Percentiles rank a stretch among this genome's conserved stretches.
These are phyloP conservation scores for Podaxis sp. DNA, from an alignment of 768 basidiomycete species.

Conservation along the genomic window DNA sequence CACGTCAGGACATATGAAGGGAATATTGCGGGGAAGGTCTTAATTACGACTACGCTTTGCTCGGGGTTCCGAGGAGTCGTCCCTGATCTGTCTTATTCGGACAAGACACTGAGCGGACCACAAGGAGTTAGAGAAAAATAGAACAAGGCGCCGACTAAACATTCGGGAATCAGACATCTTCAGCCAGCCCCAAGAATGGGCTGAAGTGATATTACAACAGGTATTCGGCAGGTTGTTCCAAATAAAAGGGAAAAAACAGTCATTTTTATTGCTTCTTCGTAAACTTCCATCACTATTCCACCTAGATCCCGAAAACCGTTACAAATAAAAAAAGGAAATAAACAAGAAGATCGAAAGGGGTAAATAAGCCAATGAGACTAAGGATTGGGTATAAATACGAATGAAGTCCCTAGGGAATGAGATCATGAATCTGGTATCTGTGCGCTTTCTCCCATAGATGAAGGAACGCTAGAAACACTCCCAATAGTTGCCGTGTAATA, in stretches of 20 bases:
- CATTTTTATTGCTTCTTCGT: background rate
- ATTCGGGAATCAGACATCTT: background rate
- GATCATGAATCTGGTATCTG: background rate
- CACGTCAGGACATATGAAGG: background rate
- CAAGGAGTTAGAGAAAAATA: background rate
- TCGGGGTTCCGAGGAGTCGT: background rate
- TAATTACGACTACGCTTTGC: background rate
- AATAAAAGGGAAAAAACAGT: background rate
- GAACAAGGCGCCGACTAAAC: background rate
- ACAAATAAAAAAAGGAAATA: background rate
- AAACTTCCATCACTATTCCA: background rate
- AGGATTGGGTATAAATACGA: background rate
- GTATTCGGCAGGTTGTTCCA: background rate
- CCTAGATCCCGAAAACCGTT: background rate
- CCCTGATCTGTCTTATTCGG: background rate
- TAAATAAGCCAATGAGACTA: background rate
- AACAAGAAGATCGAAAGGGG: background rate
- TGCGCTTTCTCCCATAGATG: background rate
- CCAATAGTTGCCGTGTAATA: constrained; percentile 19
- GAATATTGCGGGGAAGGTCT: background rate
- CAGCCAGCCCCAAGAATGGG: background rate
- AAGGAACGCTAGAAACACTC: constrained; percentile 14
- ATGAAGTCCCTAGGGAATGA: background rate
- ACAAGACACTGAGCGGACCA: background rate
- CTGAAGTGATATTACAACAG: background rate